Conservation (phyloP, 768 basidiomycete species). For the Boletus bicolor region DNA sequence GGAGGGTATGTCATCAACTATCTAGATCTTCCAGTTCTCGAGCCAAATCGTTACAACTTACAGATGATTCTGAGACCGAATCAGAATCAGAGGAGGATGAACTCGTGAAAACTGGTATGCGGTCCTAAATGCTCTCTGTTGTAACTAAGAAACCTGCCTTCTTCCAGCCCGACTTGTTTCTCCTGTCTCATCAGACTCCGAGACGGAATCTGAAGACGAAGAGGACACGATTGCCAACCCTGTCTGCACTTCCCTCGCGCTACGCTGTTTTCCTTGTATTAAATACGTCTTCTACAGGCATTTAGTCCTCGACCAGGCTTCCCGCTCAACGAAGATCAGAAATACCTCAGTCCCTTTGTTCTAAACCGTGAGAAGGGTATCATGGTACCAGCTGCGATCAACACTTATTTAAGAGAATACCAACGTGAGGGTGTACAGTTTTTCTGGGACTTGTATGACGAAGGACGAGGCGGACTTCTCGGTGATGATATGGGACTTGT, state of each 20-base stretch:
- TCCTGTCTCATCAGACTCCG: conserved; percentile 26
- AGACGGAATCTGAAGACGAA: conserved; percentile 47
- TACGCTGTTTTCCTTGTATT: not conserved
- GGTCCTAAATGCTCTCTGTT: conserved; percentile 12
- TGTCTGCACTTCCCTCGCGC: conserved; percentile 18
- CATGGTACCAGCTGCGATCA: conserved; percentile 66
- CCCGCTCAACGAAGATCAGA: conserved; percentile 43
- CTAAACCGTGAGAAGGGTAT: conserved; percentile 47
- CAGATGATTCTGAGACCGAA: conserved; percentile 47
- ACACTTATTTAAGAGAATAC: conserved; percentile 85
- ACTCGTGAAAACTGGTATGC: conserved; percentile 12
- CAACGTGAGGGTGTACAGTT: conserved; percentile 86
- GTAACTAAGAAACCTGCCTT: not conserved
- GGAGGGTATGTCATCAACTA: conserved; percentile 16
- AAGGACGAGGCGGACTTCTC: conserved; percentile 72
- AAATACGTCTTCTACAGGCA: conserved; percentile 26
- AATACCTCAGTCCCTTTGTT: conserved; percentile 42
- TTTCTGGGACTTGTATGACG: conserved; percentile 68
- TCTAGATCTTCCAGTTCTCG: not conserved
- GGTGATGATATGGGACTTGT: conserved; percentile 97
- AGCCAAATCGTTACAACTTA: conserved; percentile 13
- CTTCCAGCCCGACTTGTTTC: conserved; percentile 1
- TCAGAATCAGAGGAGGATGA: conserved; percentile 37
- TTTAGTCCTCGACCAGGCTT: conserved; percentile 54
- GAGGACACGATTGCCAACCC: conserved; percentile 28